Percentiles rank a stretch among this genome's conserved stretches.
These are phyloP conservation scores for Annulohypoxylon moriforme DNA, from an alignment of 495 filamentous ascomycete genomes.

Conservation along the genomic window DNA sequence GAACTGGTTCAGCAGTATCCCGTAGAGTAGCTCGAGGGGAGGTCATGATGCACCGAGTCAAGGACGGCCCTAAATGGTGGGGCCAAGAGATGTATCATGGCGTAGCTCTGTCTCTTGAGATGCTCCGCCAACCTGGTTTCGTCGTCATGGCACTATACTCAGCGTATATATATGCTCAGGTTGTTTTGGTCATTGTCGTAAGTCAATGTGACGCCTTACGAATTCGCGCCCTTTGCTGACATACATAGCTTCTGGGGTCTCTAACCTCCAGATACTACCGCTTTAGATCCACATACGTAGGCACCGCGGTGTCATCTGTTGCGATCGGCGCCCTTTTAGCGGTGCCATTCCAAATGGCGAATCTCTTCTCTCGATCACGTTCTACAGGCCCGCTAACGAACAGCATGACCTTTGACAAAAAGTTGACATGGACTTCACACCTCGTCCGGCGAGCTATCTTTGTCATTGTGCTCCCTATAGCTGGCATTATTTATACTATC, in stretches of 20 bases:
- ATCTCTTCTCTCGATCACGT: conserved; percentile 70
- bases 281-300: conserved; percentile 70
- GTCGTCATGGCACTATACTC: conserved; percentile 74
- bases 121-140: conserved; percentile 78
- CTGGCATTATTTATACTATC: conserved; percentile 72
- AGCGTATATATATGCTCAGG: conserved; percentile 80
- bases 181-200: conserved; percentile 72
- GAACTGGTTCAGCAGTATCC: conserved; percentile 63
- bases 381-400: conserved; percentile 65
- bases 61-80: conserved; percentile 77
- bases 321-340: conserved; percentile 74
- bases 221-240: conserved; percentile 41
- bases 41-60: conserved; percentile 76
- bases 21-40: conserved; percentile 74
- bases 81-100: conserved; percentile 78
- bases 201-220: conserved; percentile 47
- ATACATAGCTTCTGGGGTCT: conserved; percentile 67
- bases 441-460: conserved; percentile 74
- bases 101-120: conserved; percentile 70
- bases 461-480: conserved; percentile 70
- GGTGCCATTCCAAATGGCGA: conserved; percentile 76
- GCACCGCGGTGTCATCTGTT: conserved; percentile 69
- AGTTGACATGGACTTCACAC: conserved; percentile 73
- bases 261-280: conserved; percentile 72
- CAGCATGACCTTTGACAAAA: conserved; percentile 69